Evolutionary conservation across 2,329 filamentous ascomycete genomes (phyloP).

Genomic region (Nemania bipapillata): DNA sequence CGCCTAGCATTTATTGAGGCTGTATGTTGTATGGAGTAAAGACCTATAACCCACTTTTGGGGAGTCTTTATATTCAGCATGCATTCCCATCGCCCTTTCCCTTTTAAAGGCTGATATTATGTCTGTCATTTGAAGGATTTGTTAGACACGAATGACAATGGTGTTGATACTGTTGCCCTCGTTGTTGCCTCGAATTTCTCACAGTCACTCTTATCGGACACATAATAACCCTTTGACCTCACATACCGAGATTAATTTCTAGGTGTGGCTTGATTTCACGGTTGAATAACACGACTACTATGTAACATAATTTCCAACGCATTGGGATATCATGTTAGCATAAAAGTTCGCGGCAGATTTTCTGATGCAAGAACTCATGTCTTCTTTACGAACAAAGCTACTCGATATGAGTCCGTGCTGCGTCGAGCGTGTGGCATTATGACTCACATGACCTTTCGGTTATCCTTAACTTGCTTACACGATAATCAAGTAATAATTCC

Average conservation of each 20-base stretch:
- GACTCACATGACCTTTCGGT: neutral
- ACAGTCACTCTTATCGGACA: neutral
- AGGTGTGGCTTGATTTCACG: neutral
- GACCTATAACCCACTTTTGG: neutral
- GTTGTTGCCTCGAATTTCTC: neutral
- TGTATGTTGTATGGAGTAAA: neutral
- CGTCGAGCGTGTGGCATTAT: neutral
- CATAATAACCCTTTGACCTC: neutral
- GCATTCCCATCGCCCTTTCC: neutral
- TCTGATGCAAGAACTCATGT: neutral
- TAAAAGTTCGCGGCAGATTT: neutral
- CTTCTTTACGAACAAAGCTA: neutral
- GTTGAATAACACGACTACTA: neutral
- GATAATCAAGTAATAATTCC: neutral
- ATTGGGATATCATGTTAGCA: neutral
- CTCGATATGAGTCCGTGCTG: neutral
- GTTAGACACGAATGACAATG: neutral
- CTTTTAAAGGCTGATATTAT: too few species aligned
- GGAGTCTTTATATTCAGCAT: neutral
- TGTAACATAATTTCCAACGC: neutral
- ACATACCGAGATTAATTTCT: neutral
- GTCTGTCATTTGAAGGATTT: neutral
- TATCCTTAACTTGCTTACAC: neutral
- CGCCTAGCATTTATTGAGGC: neutral
- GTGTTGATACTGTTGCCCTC: neutral